A percentile compares a stretch with the other conserved stretches of the same genome.
These are phyloP conservation scores for Aegilops longissima DNA, from an alignment of 176 grass and related monocot genomes.

Conservation along the genomic window DNA sequence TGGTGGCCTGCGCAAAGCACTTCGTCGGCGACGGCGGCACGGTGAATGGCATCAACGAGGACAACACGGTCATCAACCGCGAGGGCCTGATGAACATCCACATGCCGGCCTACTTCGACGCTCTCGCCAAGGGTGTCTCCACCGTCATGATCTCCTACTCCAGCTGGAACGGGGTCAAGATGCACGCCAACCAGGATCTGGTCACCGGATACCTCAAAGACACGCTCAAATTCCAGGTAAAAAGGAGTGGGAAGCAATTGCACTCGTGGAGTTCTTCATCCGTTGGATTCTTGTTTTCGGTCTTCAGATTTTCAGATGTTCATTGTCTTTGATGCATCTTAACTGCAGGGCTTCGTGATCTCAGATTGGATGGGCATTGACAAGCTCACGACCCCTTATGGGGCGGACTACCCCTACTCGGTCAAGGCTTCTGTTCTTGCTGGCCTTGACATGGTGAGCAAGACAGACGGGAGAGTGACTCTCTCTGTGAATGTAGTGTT, in stretches of 20 bases:
- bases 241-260: background rate
- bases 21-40: conserved; percentile 89
- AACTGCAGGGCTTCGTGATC: conserved; percentile 79
- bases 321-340: background rate
- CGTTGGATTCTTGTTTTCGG: background rate
- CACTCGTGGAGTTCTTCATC: background rate
- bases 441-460: conserved; percentile 87
- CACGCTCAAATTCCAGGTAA: conserved; percentile 62
- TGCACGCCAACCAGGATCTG: conserved; percentile 71
- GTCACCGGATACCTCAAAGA: conserved; percentile 69
- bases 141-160: conserved; percentile 96
- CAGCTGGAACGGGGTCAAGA: conserved; percentile 95
- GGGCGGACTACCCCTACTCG: conserved; percentile 88
- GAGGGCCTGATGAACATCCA: conserved; percentile 59
- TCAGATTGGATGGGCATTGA: conserved; percentile 95
- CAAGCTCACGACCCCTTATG: conserved; percentile 75
- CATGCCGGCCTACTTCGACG: conserved; percentile 78
- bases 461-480: background rate
- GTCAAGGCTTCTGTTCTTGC: conserved; percentile 71
- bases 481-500: background rate
- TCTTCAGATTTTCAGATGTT: background rate
- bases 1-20: conserved; percentile 90
- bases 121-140: conserved; percentile 76
- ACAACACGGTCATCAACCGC: conserved; percentile 70
- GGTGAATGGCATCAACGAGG: conserved; percentile 80